A percentile compares a stretch with the other conserved stretches of the same genome.
Evolutionary conservation across 352 stramenopile genomes (phyloP).

Genomic region (Phytopythium mirpurense): DNA sequence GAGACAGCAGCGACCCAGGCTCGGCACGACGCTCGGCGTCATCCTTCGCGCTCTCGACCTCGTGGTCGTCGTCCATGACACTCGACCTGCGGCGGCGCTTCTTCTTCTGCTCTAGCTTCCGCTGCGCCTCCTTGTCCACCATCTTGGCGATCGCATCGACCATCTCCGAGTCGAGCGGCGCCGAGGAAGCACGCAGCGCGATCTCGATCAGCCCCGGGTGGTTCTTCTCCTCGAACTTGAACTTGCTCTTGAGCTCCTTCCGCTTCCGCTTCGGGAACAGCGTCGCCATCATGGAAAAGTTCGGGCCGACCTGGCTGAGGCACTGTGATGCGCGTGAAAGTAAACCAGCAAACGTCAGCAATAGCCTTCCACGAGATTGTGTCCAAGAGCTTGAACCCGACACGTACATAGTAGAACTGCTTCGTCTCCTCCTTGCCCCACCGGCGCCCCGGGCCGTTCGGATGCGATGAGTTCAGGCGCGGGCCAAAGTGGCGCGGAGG

Average conservation of each 20-base stretch:
- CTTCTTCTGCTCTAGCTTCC: constrained; percentile 41
- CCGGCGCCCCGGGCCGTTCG: constrained; percentile 42
- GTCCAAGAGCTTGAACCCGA: neutral
- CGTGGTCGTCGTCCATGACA: constrained; percentile 1
- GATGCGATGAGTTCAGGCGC: constrained; percentile 34
- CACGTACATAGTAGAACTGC: constrained; percentile 82
- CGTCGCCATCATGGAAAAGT: constrained; percentile 87
- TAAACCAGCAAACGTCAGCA: neutral
- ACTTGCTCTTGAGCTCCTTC: constrained; percentile 84
- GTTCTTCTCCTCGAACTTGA: constrained; percentile 85
- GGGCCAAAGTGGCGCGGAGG: constrained; percentile 27
- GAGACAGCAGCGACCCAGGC: neutral
- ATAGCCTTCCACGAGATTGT: too few relatives aligned
- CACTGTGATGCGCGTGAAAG: constrained; percentile 31
- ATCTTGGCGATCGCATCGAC: constrained; percentile 76
- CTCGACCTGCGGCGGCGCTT: constrained; percentile 21
- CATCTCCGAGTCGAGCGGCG: constrained; percentile 75
- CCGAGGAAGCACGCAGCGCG: constrained; percentile 59
- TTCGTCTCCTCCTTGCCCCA: constrained; percentile 84
- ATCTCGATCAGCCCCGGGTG: constrained; percentile 75
- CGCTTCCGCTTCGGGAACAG: constrained; percentile 79
- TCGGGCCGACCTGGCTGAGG: constrained; percentile 74
- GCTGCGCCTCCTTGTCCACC: constrained; percentile 65
- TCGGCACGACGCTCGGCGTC: neutral
- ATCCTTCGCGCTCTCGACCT: neutral